phyloP scores from a whole-genome alignment of 768 basidiomycete genomes.

The Lactifluus volemus region DNA sequence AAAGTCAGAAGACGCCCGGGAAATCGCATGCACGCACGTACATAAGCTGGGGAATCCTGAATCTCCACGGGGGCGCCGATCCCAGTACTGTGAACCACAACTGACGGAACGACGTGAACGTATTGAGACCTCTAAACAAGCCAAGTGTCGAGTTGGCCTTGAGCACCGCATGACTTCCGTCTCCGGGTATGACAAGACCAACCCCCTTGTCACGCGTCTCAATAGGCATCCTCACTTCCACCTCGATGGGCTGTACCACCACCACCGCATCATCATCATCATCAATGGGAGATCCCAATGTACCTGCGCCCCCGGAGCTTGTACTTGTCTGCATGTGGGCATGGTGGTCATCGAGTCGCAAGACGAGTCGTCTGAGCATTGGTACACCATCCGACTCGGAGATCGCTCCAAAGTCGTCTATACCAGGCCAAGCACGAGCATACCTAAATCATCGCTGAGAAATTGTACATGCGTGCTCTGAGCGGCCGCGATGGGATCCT shows the following conservation, averaged over 20 bases:
- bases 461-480: slow-evolving; percentile 32
- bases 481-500: slow-evolving; percentile 51
- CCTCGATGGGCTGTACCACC: slow-evolving; percentile 24
- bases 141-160: slow-evolving; percentile 41
- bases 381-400: slow-evolving; percentile 27
- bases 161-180: slow-evolving; percentile 32
- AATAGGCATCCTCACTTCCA: slow-evolving; percentile 29
- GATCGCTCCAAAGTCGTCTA: slow-evolving; percentile 34
- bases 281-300: too few species aligned
- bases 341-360: slow-evolving; percentile 28
- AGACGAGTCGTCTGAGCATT: slow-evolving; percentile 35
- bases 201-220: slow-evolving; percentile 39
- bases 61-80: slow-evolving; percentile 35
- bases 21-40: slow-evolving; percentile 20
- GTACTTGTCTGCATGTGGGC: not conserved
- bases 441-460: slow-evolving; percentile 46
- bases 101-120: slow-evolving; percentile 48
- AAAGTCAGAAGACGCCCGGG: too few species aligned
- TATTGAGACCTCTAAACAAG: slow-evolving; percentile 44
- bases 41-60: slow-evolving; percentile 40
- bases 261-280: too few species aligned
- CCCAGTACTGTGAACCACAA: slow-evolving; percentile 38
- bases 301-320: not conserved
- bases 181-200: slow-evolving; percentile 30
- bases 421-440: slow-evolving; percentile 50